A percentile compares a stretch with the other conserved stretches of the same genome.
These are phyloP conservation scores for Neurospora sp. DNA, from an alignment of 495 filamentous ascomycete genomes.

Conservation along the genomic window DNA sequence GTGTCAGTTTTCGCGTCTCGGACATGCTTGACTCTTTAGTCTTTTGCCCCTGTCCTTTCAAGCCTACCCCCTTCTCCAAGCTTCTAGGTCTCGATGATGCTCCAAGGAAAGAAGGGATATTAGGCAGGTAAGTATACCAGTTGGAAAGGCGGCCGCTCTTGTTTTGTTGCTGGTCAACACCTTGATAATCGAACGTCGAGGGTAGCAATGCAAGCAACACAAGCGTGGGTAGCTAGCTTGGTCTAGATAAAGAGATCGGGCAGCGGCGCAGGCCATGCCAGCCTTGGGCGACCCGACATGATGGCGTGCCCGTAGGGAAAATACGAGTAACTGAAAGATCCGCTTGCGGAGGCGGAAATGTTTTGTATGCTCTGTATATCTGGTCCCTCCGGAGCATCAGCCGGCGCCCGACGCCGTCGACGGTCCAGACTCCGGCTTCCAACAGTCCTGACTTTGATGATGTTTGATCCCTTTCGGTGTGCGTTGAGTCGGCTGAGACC, in stretches of 20 bases:
- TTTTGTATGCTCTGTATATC: neutral
- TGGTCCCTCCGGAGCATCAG: neutral
- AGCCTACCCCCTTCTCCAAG: neutral
- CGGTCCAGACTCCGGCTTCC: neutral
- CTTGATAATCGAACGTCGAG: neutral
- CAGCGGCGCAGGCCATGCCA: neutral
- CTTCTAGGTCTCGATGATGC: neutral
- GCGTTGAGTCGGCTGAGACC: neutral
- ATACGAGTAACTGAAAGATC: neutral
- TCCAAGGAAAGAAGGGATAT: neutral
- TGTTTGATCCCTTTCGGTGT: neutral
- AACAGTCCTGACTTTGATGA: neutral
- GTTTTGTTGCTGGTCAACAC: neutral
- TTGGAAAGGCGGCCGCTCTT: neutral
- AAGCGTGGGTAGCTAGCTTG: neutral
- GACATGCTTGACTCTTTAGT: neutral
- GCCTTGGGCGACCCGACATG: neutral
- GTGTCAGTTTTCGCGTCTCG: neutral
- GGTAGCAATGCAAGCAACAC: neutral
- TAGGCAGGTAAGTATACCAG: neutral
- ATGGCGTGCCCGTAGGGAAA: neutral
- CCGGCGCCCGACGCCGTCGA: neutral
- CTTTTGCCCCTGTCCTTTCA: neutral
- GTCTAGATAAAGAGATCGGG: neutral
- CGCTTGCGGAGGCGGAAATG: neutral